These are phyloP conservation scores for Ophiostoma australiae DNA, from an alignment of 2,329 filamentous ascomycete species.

Conservation along the genomic window DNA sequence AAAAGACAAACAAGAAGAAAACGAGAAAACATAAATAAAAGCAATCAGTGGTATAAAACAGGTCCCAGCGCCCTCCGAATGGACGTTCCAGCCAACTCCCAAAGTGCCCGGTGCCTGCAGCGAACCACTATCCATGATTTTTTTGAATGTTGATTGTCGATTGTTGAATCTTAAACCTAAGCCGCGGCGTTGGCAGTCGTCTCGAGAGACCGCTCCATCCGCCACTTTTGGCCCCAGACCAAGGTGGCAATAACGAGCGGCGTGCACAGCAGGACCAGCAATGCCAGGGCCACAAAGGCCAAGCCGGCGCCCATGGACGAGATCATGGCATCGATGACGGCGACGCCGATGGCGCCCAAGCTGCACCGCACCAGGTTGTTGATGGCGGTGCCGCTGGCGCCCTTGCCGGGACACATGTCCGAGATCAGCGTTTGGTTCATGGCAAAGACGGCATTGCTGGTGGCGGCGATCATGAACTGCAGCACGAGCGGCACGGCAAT, in stretches of 20 bases:
- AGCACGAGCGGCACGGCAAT: neutral
- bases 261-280: neutral
- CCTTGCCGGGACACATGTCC: neutral
- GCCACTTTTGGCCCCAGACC: neutral
- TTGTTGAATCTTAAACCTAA: neutral
- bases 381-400: neutral
- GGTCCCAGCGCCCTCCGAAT: neutral
- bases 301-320: neutral
- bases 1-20: neutral
- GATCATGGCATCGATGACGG: neutral
- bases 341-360: neutral
- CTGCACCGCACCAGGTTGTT: neutral
- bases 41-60: neutral
- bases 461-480: neutral
- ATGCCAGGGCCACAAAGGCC: neutral
- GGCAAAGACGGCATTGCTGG: neutral
- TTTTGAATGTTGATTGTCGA: too few species aligned
- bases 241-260: neutral
- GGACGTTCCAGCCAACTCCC: neutral
- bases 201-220: neutral
- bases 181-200: neutral
- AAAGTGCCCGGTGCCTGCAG: neutral
- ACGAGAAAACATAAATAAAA: neutral
- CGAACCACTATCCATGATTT: neutral
- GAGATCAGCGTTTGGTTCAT: neutral